Conservation (phyloP, 2,329 filamentous ascomycete species). For the Intubia oerlemansii region DNA sequence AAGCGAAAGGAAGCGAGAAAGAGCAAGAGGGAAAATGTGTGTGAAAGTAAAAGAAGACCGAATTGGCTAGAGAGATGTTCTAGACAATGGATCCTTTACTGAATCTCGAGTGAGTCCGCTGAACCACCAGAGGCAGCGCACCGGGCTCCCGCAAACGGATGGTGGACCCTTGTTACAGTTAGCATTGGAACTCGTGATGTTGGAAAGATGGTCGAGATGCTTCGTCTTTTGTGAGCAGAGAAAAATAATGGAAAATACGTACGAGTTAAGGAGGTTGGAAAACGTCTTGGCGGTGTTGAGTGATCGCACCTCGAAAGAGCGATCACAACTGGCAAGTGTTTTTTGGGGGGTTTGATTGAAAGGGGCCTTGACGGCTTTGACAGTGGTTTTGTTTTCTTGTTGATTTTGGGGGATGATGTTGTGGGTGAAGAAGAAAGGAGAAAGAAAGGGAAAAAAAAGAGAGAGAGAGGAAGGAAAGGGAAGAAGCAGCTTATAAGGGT, state of each 20-base stretch:
- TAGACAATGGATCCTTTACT: constrained; percentile 21
- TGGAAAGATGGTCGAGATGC: too few relatives aligned
- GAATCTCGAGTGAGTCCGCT: constrained; percentile 42
- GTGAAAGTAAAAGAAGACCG: too few relatives aligned
- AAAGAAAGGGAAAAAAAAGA: neutral
- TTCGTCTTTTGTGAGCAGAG: too few relatives aligned
- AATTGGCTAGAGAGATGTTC: constrained; percentile 1
- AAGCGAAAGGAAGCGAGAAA: too few relatives aligned
- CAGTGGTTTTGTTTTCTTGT: too few relatives aligned
- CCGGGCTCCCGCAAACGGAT: constrained; percentile 92
- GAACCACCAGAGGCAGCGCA: constrained; percentile 77
- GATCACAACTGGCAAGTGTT: too few relatives aligned
- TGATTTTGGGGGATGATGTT: neutral
- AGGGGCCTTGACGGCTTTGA: too few relatives aligned
- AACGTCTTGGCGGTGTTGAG: constrained; percentile 69
- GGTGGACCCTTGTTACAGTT: constrained; percentile 47
- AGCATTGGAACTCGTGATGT: neutral
- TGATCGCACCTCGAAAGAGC: constrained; percentile 33
- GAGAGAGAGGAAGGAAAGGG: neutral
- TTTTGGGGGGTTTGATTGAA: too few relatives aligned
- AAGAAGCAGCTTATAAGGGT: neutral
- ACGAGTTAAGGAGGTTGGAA: constrained; percentile 97
- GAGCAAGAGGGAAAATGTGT: too few relatives aligned
- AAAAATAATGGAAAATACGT: too few relatives aligned
- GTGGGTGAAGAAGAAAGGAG: neutral